Evolutionary conservation across 495 filamentous ascomycete species (phyloP), one percentile per base, ranked within the genome.

Genomic region (Neurospora sp.): DNA sequence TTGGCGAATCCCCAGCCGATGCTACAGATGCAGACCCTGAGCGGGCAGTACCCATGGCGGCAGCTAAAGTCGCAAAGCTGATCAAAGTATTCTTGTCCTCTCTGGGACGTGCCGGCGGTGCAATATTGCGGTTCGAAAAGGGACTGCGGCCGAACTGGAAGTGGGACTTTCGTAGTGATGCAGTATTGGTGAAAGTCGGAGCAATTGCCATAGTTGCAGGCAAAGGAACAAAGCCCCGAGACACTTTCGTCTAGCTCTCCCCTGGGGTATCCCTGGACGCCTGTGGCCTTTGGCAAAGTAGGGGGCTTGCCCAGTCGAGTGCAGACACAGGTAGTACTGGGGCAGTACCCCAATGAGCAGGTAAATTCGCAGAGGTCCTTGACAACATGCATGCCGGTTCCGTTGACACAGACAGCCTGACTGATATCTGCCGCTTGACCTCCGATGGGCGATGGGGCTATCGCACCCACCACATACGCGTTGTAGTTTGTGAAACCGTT

Each of bases 91-190:
- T 41, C 40, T 16, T 41, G 40, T 41, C 40, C 40, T 16, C 0
- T 4, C 40, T 41, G 40, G 40, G 40, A 0, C 40, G 1, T 4
- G 6, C 74, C 72, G 7, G n/a, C 31, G 22, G 46, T 73, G 68
- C 74, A 76, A 14, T 70, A 31, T 10, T 35, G 39, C 6, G 74
- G 74, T 12, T 27, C 14, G 39, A 73, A 76, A 14, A 65, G 65
- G 18, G 74, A 76, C 14, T 71, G 48, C 20, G 39, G 71, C 8
- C 40, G 70, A 27, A 69, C 53, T 35, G 18, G 31, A 6, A 72
- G 39, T 2, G 68, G 68, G 1, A 1, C 14, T 8, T 46, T 35
- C 3, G 38, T 38, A 1, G 69, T 71, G 8, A 22, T 16, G 40
- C 74, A 76, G 5, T 38, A 48, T 7, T 37, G 5, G 14, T 65